Base-by-base conservation (phyloP, 495 filamentous ascomycete species). In the Acidiella bohemica region DNA sequence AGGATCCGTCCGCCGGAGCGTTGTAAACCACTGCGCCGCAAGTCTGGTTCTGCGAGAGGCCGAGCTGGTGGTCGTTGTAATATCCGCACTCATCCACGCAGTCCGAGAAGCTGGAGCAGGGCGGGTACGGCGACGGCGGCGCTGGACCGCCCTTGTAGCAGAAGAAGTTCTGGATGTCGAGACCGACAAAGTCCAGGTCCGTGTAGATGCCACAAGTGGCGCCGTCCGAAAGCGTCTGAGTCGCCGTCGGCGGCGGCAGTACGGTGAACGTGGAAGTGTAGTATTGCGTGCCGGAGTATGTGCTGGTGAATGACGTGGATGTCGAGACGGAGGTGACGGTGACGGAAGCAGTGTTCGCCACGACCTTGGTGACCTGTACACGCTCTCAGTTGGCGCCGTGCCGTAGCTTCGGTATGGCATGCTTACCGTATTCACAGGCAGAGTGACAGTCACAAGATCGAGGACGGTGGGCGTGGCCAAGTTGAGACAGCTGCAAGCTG, bases 1-100 rank as follows among this genome's bases (percentile, higher is more conserved):
- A 33, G 31, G 8, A 8, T 11, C 14, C 31, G 16, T 33, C 31
- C 7, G 31, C 10, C 6, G 31, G 31, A 11, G 31, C 31, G 16
- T 33, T 33, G 31, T 33, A 33, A 7, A 33, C 31, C 8, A 33
- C 31, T 6, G 31, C 31, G 14, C 31, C 31, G 31, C 31, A 33
- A 16, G 31, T 33, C 8, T 6, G 9, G 14, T 33, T 33, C 31
- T 11, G 9, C 10, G 10, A 11, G 14, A 14, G 8, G 31, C 31
- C 31, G 8, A 33, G 31, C 31, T 33, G 8, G 8, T 33, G 9
- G 31, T 33, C 31, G 31, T 33, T 33, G 31, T 33, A 33, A 14
- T 33, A 33, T 11, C 31, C 31, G 31, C 31, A 33, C 16, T 33
- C 31, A 16, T 7, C 7, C 31, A 33, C 31, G 14, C 31, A 33